A percentile compares a stretch with the other conserved stretches of the same genome.
These are phyloP conservation scores for Suhomyces sp. DNA, from an alignment of 805 yeast species.

Conservation along the genomic window DNA sequence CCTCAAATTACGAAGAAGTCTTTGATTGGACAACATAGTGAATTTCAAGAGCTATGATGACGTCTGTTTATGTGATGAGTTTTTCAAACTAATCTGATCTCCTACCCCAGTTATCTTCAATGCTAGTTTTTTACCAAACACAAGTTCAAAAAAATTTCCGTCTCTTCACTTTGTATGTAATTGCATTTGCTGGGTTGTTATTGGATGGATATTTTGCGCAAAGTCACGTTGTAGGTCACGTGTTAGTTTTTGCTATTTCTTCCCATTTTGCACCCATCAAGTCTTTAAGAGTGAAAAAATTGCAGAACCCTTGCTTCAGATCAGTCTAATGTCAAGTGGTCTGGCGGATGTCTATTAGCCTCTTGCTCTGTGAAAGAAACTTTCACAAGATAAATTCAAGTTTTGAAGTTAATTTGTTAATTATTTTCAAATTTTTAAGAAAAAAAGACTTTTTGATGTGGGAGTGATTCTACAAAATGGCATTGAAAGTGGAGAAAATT, in stretches of 20 bases:
- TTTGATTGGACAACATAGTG: slow-evolving; percentile 1
- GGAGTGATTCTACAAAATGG: not conserved
- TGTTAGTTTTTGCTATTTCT: not conserved
- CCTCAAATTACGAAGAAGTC: slow-evolving; percentile 36
- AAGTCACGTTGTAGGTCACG: not conserved
- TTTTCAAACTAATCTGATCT: not conserved
- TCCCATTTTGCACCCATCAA: not conserved
- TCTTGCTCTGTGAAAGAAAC: not conserved
- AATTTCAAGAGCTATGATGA: not conserved
- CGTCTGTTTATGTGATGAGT: not conserved
- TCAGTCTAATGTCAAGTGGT: not conserved
- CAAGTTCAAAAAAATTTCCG: slow-evolving; percentile 2
- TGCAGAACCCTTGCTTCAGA: not conserved
- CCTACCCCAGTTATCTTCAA: not conserved
- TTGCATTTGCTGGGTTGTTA: slow-evolving; percentile 14
- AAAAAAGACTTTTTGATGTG: not conserved
- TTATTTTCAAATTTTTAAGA: too few relatives aligned
- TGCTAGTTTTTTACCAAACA: not conserved
- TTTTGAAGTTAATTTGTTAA: too few relatives aligned
- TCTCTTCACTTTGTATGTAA: slow-evolving; percentile 8
- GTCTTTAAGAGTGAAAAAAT: too few relatives aligned
- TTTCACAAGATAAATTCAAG: too few relatives aligned
- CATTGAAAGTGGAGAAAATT: too few relatives aligned
- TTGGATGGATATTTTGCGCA: slow-evolving; percentile 9
- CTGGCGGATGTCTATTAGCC: too few relatives aligned